These are phyloP conservation scores for Ruellia speciosa DNA, from an alignment of 305 asterid species.

Conservation along the genomic window DNA sequence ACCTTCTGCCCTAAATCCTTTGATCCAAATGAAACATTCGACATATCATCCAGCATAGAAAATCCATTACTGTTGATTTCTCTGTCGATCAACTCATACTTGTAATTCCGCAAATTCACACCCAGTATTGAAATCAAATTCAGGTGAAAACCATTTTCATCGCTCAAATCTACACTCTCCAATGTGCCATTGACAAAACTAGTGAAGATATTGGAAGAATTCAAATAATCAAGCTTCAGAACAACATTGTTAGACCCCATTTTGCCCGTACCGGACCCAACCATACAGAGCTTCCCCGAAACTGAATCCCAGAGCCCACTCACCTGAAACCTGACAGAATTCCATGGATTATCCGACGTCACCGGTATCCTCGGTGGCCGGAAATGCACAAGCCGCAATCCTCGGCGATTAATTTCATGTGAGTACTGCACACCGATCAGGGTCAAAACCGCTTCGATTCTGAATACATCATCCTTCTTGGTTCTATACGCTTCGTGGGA, in stretches of 20 bases:
- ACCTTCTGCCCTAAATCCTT: conserved; percentile 29
- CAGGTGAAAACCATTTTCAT: conserved; percentile 22
- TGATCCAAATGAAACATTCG: conserved; percentile 42
- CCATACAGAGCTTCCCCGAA: conserved; percentile 78
- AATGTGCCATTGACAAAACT: conserved; percentile 73
- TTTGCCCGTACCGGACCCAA: conserved; percentile 53
- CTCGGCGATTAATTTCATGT: conserved; percentile 45
- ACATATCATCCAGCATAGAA: conserved; percentile 30
- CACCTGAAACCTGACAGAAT: conserved; percentile 27
- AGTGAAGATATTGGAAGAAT: conserved; percentile 51
- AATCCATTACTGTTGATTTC: conserved; percentile 44
- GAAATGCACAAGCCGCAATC: conserved; percentile 55
- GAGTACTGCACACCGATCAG: conserved; percentile 25
- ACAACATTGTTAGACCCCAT: conserved; percentile 35
- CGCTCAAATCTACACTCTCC: conserved; percentile 28
- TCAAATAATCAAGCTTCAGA: conserved; percentile 68
- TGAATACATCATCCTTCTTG: conserved; percentile 42
- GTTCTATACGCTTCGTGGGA: conserved; percentile 40
- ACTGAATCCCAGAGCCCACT: conserved; percentile 71
- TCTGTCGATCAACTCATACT: conserved; percentile 59
- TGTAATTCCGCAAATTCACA: conserved; percentile 54
- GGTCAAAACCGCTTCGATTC: conserved; percentile 39
- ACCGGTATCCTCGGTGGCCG: conserved; percentile 67
- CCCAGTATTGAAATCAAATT: conserved; percentile 44
- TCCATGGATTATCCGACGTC: conserved; percentile 22